phyloP scores from a whole-genome alignment of 805 yeast genomes.

The Ogataea trehaloabstinens region DNA sequence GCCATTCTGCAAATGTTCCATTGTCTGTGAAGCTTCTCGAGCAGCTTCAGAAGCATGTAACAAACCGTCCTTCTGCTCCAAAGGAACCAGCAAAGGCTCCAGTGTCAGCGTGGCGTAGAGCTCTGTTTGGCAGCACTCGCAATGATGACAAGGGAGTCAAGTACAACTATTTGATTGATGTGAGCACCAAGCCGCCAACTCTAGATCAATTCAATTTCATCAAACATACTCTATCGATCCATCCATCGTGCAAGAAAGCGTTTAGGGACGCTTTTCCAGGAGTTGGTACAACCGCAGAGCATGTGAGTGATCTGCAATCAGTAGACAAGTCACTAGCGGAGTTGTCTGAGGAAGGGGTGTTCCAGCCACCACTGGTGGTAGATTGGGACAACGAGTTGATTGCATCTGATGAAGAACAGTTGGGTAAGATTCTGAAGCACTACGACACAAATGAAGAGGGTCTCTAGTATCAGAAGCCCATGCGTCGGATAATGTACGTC shows the following conservation, averaged over 20 bases:
- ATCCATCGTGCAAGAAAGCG: slow-evolving; percentile 29
- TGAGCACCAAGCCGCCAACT: slow-evolving; percentile 25
- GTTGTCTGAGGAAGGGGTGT: slow-evolving; percentile 24
- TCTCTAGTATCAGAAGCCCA: slow-evolving; percentile 53
- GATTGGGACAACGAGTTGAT: slow-evolving; percentile 61
- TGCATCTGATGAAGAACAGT: slow-evolving; percentile 46
- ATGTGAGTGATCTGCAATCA: slow-evolving; percentile 22
- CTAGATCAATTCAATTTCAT: slow-evolving; percentile 32
- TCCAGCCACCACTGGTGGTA: slow-evolving; percentile 49
- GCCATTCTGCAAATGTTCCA: slow-evolving; percentile 27
- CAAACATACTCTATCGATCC: slow-evolving; percentile 22
- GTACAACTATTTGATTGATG: slow-evolving; percentile 26
- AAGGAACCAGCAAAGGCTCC: slow-evolving; percentile 3
- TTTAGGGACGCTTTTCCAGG: slow-evolving; percentile 31
- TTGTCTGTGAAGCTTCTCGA: slow-evolving; percentile 16
- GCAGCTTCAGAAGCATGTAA: slow-evolving; percentile 11
- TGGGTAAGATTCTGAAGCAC: slow-evolving; percentile 43
- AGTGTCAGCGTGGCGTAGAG: slow-evolving; percentile 5
- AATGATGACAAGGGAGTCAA: slow-evolving; percentile 14
- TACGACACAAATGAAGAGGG: slow-evolving; percentile 27
- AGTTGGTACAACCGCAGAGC: slow-evolving; percentile 13
- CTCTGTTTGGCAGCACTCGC: slow-evolving; percentile 14
- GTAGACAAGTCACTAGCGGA: slow-evolving; percentile 20
- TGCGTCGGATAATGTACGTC: slow-evolving; percentile 83
- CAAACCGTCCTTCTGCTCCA: slow-evolving; percentile 1